phyloP scores from a whole-genome alignment of 176 grass and related monocot species.

The Carex cristatella region DNA sequence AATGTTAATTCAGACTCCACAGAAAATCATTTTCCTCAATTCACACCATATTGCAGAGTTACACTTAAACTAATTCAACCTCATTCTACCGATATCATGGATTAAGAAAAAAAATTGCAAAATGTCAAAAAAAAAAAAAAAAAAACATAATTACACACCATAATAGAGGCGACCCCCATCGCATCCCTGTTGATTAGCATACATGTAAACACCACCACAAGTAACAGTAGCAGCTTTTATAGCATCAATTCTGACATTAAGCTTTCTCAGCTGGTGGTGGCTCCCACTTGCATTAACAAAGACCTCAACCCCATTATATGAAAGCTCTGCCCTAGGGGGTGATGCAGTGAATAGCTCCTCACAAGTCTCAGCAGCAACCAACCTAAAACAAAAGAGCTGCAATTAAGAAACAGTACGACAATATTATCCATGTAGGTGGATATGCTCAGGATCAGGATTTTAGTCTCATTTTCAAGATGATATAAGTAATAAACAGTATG shows the following conservation, averaged over 20 bases:
- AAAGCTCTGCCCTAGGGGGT: slow-evolving; percentile 64
- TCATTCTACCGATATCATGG: background rate
- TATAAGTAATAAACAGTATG: background rate
- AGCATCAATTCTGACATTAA: slow-evolving; percentile 95
- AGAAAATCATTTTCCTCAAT: background rate
- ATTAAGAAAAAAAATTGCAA: background rate
- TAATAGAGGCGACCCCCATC: slow-evolving; percentile 96
- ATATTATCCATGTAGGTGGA: too few species aligned
- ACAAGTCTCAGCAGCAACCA: slow-evolving; percentile 90
- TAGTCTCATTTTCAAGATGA: background rate
- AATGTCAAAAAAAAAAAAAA: background rate
- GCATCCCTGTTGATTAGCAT: slow-evolving; percentile 92
- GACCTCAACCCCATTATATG: slow-evolving; percentile 90
- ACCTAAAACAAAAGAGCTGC: slow-evolving; percentile 34
- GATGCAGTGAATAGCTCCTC: slow-evolving; percentile 89
- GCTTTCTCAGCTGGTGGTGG: slow-evolving; percentile 92
- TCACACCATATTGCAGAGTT: background rate
- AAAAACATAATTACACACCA: slow-evolving; percentile 38
- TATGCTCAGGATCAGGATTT: background rate
- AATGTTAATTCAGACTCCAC: background rate
- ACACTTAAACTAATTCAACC: background rate
- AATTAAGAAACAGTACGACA: background rate
- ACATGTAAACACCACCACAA: slow-evolving; percentile 91
- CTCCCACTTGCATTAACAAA: slow-evolving; percentile 97
- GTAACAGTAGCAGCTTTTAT: slow-evolving; percentile 74